Evolutionary conservation across 2,329 filamentous ascomycete genomes (phyloP), one percentile per base, ranked within the genome.

Genomic region (Celoporthe dispersa): DNA sequence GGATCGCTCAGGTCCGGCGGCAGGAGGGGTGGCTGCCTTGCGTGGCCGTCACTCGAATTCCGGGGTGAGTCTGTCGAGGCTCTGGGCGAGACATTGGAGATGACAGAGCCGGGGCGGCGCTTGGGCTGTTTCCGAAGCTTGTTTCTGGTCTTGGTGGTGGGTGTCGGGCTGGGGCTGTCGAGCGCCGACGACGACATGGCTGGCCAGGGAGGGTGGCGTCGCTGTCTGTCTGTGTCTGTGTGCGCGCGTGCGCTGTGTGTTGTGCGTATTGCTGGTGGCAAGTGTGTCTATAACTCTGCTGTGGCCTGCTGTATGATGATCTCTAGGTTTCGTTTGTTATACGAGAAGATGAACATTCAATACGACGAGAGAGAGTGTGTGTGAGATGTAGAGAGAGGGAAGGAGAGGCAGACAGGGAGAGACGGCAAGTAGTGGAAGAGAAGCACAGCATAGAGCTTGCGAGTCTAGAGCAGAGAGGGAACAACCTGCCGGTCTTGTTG

Each of bases 1-100:
- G 77, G 73, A 70, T 78, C 76, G 70, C 77, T 79, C 8, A 79
- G 75, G 51, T 80, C 78, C n/a, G 77, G 76, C 14, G 78, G 74
- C 39, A 75, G 69, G 37, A 75, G 73, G 44, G 76, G 67, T 7
- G 73, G 66, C 41, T 75, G 68, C 71, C 64, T 39, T 67, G 65
- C 28, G 68, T 73, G 59, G n/a, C 48, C 55, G 19, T 33, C 48
- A 73, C 67, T 39, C 71, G n/a, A 69, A 59, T 67, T 71, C 70
- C 68, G 71, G 70, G 33, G 68, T 19, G 25, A 71, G 48, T 71
- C 70, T 68, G 57, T 65, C 60, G 48, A 76, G 74, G 69, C 73
- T 76, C 37, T 72, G 51, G 62, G 77, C 66, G 44, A 68, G 57
- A 48, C 65, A 63, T 62, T 65, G 9, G 62, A 62, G 33, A 64